Evolutionary conservation across 805 yeast species (phyloP).

Genomic region (Candida fluviatilis): DNA sequence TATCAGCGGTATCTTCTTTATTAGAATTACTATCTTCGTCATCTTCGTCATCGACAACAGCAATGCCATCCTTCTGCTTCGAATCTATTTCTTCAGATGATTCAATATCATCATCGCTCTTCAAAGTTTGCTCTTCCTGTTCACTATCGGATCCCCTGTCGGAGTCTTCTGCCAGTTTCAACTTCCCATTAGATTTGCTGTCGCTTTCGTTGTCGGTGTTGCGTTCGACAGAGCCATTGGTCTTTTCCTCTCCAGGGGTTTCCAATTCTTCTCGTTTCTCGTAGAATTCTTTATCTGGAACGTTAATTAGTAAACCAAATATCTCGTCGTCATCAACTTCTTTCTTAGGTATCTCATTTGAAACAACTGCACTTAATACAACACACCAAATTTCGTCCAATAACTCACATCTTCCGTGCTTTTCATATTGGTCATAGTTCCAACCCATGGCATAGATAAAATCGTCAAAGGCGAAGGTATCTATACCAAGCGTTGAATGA

Average conservation of each 20-base stretch:
- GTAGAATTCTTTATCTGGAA: conserved; percentile 29
- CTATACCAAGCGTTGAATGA: conserved; percentile 59
- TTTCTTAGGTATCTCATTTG: conserved; percentile 25
- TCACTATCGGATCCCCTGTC: conserved; percentile 24
- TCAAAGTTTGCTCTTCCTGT: conserved; percentile 16
- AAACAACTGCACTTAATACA: conserved; percentile 52
- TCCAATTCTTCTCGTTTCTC: conserved; percentile 11
- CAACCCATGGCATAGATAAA: conserved; percentile 55
- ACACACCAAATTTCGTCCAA: conserved; percentile 69
- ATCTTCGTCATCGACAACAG: conserved; percentile 16
- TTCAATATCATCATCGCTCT: conserved; percentile 20
- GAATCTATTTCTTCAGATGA: conserved; percentile 4
- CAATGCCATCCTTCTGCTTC: conserved; percentile 7
- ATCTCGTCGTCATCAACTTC: conserved; percentile 27
- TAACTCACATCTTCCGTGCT: conserved; percentile 44
- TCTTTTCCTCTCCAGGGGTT: conserved; percentile 15
- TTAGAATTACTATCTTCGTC: conserved; percentile 18
- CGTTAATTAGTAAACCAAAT: conserved; percentile 26
- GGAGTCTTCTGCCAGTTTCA: conserved; percentile 9
- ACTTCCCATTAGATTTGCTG: conserved; percentile 10
- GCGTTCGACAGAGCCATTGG: conserved; percentile 15
- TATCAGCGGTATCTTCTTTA: conserved; percentile 11
- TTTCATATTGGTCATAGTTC: conserved; percentile 35
- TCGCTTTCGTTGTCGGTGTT: conserved; percentile 18
- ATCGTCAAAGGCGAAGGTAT: conserved; percentile 77